Evolutionary conservation across 163 green algal species (phyloP), one percentile per base, ranked within the genome.

Genomic region (Scenedesmus sp.): DNA sequence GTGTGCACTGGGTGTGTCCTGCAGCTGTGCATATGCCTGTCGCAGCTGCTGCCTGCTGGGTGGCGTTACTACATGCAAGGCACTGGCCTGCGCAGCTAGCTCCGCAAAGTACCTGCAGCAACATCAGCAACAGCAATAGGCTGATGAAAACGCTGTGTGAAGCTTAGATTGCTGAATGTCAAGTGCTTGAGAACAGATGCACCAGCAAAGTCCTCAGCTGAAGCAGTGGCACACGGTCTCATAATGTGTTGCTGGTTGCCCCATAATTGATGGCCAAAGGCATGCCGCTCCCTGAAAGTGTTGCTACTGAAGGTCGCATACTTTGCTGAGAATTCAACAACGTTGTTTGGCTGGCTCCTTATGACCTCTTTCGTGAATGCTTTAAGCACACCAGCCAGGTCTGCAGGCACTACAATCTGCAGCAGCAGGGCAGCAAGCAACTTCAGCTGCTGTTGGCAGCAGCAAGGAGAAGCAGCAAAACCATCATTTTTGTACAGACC

Each of bases 361-460:
- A 96, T 94, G 20, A 95, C 94, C 59, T 96, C 93, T 81, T 96
- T 96, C 12, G 93, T 96, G 82, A 95, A 96, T 5, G 92, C 88
- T 65, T 95, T 96, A n/a, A 96, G 86, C 4, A 95, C 87, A 24
- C 95, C 94, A 84, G 91, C 93, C 33, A 96, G 68, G 56, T 95
- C 92, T 12, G 93, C 84, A 18, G 94, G 94, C 6, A 96, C 91
- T 35, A 90, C 90, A 61, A 96, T 96, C 93, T 96, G 92, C 78
- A 85, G 80, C 10, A 76, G 30, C 70, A 70, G 78, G 78, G 37
- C 33, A 79, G 72, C 44, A 86, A 33, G 18, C 46, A 35, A 10
- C 5, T 2, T 56, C 30, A 86, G 81, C 12, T 42, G 20, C 16
- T 33, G 78, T 24, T 56, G 24, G 22, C 30, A 44, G 33, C 79